Conservation (phyloP, 148 eudicot species). For the Rhododendron williamsianum region DNA sequence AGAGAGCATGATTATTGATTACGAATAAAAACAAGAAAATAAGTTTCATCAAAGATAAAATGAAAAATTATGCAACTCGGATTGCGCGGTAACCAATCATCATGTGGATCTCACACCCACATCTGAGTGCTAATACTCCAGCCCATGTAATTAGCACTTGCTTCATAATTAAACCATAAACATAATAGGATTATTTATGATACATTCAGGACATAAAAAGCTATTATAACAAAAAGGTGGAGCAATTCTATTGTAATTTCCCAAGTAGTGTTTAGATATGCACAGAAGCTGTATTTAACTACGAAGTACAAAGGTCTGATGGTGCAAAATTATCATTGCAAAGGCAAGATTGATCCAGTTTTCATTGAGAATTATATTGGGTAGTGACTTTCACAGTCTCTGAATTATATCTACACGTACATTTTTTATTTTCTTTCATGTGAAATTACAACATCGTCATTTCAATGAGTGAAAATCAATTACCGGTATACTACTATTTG, state of each 20-base stretch:
- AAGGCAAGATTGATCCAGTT: not conserved
- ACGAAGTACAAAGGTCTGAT: not conserved
- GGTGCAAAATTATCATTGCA: not conserved
- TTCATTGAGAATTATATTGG: too few relatives aligned
- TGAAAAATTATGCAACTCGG: not conserved
- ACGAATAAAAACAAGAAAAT: too few relatives aligned
- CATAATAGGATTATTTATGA: not conserved
- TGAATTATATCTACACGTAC: not conserved
- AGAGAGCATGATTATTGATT: too few relatives aligned
- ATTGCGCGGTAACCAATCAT: too few relatives aligned
- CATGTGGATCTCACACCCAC: not conserved
- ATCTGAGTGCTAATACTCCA: not conserved
- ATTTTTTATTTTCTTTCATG: not conserved
- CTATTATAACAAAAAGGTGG: not conserved
- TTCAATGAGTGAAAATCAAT: not conserved
- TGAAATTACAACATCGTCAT: not conserved
- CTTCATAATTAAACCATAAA: not conserved
- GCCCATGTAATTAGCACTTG: not conserved
- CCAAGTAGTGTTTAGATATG: not conserved
- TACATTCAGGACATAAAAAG: not conserved
- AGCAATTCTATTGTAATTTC: not conserved
- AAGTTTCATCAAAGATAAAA: not conserved
- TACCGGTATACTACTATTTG: not conserved
- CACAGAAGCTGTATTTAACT: not conserved
- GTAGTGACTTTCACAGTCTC: not conserved